phyloP scores from a whole-genome alignment of 768 basidiomycete genomes.

The Pleurotus djamor region DNA sequence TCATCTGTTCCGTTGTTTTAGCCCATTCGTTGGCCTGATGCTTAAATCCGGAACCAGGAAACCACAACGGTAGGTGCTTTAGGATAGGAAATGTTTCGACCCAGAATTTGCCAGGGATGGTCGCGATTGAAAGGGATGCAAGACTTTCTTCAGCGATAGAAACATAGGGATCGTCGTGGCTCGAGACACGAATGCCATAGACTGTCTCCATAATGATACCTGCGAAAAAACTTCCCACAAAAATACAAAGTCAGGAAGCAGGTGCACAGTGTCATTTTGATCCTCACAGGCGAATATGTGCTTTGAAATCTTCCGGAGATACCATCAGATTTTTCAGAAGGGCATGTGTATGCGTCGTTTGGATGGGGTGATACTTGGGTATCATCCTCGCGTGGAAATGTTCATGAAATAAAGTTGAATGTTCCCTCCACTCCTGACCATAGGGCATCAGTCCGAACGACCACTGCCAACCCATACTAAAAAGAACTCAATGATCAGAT shows the following conservation, averaged over 20 bases:
- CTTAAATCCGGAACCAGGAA: conserved; percentile 5
- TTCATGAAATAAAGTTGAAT: conserved; percentile 19
- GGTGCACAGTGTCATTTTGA: neutral
- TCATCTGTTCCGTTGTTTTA: neutral
- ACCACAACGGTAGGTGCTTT: conserved; percentile 2
- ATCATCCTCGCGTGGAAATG: conserved; percentile 13
- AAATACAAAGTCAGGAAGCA: neutral
- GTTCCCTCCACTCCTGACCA: conserved; percentile 18
- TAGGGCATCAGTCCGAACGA: conserved; percentile 20
- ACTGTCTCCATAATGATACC: conserved; percentile 1
- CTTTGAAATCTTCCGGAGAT: conserved; percentile 3
- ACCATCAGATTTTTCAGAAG: neutral
- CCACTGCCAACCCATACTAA: conserved; percentile 15
- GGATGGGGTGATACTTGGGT: neutral
- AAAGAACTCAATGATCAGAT: neutral
- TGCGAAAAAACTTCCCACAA: neutral
- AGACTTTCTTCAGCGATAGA: neutral
- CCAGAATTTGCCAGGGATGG: neutral
- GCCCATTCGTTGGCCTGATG: neutral
- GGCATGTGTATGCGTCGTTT: neutral
- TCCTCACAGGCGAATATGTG: conserved; percentile 6
- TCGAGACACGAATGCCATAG: neutral
- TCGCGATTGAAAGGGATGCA: neutral
- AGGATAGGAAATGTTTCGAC: neutral
- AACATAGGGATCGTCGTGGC: neutral